Conservation (phyloP, 768 basidiomycete species). For the Suillus cothurnatus region DNA sequence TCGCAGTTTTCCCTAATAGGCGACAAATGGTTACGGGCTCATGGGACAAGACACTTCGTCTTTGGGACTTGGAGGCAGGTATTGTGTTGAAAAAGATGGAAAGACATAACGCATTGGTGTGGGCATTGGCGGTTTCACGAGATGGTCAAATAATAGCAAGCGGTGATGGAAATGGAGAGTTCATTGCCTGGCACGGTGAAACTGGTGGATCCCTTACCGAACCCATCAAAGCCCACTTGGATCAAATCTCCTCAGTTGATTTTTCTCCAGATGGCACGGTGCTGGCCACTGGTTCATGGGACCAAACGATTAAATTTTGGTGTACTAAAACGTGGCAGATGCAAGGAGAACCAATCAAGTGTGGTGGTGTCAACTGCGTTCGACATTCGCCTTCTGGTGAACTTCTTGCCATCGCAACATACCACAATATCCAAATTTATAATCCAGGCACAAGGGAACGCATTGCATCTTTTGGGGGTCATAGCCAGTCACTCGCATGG, state of each 20-base stretch:
- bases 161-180: fast-evolving
- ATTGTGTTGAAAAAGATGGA: background rate
- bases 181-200: background rate
- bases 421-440: background rate
- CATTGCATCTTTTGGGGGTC: background rate
- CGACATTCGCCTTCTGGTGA: background rate
- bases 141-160: background rate
- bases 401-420: background rate
- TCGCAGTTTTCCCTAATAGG: background rate
- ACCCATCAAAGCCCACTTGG: background rate
- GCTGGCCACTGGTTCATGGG: background rate
- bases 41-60: background rate
- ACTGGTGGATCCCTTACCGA: too few species aligned
- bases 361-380: background rate
- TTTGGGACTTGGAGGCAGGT: background rate
- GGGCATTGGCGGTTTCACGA: background rate
- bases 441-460: background rate
- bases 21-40: background rate
- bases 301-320: background rate
- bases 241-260: background rate
- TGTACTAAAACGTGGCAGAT: background rate
- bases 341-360: background rate
- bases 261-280: background rate
- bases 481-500: background rate
- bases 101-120: fast-evolving